Base-by-base conservation (phyloP, 495 filamentous ascomycete species). In the Clohesyomyces aquaticus region DNA sequence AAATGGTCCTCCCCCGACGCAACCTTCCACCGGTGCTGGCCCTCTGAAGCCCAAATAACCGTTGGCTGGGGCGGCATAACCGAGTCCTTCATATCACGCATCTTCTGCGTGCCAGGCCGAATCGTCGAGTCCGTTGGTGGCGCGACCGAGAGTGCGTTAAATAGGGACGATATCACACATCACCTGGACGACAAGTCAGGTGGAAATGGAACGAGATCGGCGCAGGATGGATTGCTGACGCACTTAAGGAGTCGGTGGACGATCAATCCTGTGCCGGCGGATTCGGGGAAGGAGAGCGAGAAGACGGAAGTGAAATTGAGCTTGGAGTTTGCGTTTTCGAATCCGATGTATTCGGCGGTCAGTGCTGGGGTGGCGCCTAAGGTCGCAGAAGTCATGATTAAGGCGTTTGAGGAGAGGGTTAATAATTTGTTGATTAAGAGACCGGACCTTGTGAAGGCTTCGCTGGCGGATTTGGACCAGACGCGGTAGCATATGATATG, bases 381-480 rank as follows among this genome's bases (percentile, higher is more conserved):
- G 76, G 87, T 96, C 70, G 93, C 89, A 23, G 83, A 82, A 11
- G 78, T 88, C 53, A 94, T 98, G 93, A 88, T 98, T 70, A 85
- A 88, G 77, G 94, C 94, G 27, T 98, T 98, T 81, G 92, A 96
- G 80, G 82, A 81, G 78, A 80, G 90, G 72, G 89, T 90, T 42
- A 78, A n/a, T n/a, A n/a, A n/a, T n/a, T n/a, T n/a, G n/a, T n/a
- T n/a, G n/a, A n/a, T n/a, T n/a, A n/a, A n/a, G n/a, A n/a, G n/a
- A n/a, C n/a, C n/a, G n/a, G n/a, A n/a, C n/a, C n/a, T n/a, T n/a
- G n/a, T n/a, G n/a, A n/a, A n/a, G n/a, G n/a, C n/a, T n/a, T n/a
- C n/a, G n/a, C n/a, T n/a, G n/a, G n/a, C n/a, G n/a, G n/a, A n/a
- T n/a, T n/a, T n/a, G n/a, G n/a, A n/a, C n/a, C n/a, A n/a, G n/a